Evolutionary conservation across 306 rosid species (phyloP), one percentile per base, ranked within the genome.

Genomic region (Vicia sativa): DNA sequence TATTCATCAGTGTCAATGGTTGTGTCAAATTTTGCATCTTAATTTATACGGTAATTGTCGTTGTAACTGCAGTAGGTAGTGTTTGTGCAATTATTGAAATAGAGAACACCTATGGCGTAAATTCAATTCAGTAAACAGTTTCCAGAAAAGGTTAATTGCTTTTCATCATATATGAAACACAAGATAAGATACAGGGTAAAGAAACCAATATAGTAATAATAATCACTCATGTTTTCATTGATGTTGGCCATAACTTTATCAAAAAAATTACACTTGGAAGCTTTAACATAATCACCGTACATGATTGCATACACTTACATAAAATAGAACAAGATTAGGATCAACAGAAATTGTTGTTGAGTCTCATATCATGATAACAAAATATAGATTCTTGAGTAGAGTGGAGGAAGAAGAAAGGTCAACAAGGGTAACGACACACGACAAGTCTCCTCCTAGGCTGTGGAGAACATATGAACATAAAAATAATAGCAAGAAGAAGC

Each of bases 401-500:
- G 16, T 14, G 11, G 10, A 6, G 15, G 29, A 12, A 37, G 5
- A 21, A 43, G 3, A 14, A 68, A 8, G 43, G 5, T 68, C 26
- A 72, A 58, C 21, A 72, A 58, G 46, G 54, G 9, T 18, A 15
- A 39, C 80, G 85, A 75, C 29, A 76, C 48, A 60, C 78, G 46
- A 86, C 52, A 11, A 80, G 76, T 73, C 93, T 14, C 62, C 77
- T 80, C 11, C 28, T 26, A 11, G 75, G 79, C 2, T 34, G 34
- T 8, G 73, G 21, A 45, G 45, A 9, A 25, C 79, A 81, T 53
- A 68, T 6, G 48, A 73, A 0, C 77, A 81, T 49, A 8, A 81
- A 49, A 9, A 70, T 1, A 13, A 81, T 74, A 57, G 77, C 78
- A 42, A 81, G 52, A 9, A 81, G 53, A 14, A 77, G 72, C 12